phyloP scores from a whole-genome alignment of 73 alveolate genomes.

The Stentor roeselii region DNA sequence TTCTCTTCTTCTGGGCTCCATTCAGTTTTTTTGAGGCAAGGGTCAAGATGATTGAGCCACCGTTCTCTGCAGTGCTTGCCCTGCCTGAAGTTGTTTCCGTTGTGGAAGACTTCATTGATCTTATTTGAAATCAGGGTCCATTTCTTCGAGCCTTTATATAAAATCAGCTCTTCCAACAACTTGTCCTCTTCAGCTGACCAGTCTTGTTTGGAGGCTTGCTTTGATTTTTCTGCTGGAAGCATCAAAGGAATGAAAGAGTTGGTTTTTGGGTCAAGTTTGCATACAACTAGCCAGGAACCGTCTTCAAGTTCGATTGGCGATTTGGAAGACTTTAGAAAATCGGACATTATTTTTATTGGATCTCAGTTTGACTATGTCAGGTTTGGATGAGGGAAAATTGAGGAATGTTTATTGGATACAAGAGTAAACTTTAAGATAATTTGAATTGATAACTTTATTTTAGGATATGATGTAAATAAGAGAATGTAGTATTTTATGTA shows the following conservation, averaged over 20 bases:
- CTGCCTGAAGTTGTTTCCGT: conserved; percentile 30
- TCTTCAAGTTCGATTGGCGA: neutral
- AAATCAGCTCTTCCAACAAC: neutral
- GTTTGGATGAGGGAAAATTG: no score
- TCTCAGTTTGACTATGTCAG: no score
- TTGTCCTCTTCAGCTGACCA: neutral
- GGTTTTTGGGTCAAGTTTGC: neutral
- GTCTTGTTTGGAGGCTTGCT: neutral
- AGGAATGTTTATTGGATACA: no score
- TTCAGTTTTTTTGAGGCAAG: conserved; percentile 63
- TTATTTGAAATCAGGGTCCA: conserved; percentile 3
- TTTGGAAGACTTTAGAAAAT: neutral
- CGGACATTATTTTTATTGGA: no score
- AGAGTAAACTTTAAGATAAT: no score
- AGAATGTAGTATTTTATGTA: no score
- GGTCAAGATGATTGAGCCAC: conserved; percentile 82
- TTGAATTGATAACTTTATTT: no score
- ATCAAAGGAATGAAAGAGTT: neutral
- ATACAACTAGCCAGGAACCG: neutral
- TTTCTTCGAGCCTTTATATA: neutral
- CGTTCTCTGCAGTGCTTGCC: conserved; percentile 90
- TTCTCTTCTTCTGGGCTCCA: conserved; percentile 79
- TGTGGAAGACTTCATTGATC: conserved; percentile 1
- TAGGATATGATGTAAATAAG: no score
- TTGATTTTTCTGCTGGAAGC: neutral